A percentile compares a stretch with the other conserved stretches of the same genome.
Evolutionary conservation across 768 basidiomycete species (phyloP).

Genomic region (Leccinum aurantiacum): DNA sequence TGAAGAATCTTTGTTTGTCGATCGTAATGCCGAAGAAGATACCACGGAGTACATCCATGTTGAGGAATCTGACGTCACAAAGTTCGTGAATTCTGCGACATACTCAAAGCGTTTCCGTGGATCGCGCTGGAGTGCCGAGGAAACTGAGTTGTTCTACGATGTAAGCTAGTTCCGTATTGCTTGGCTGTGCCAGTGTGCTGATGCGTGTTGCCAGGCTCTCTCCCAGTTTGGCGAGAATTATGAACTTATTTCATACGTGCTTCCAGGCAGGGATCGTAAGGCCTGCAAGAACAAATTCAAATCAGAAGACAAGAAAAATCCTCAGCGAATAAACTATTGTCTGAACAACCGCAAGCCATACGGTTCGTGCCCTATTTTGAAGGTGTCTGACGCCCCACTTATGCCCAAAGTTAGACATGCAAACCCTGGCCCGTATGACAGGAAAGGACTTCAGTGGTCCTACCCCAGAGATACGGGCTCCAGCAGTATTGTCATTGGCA

Average conservation of each 20-base stretch:
- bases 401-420: constrained; percentile 52
- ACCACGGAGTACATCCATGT: constrained; percentile 74
- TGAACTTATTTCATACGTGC: constrained; percentile 82
- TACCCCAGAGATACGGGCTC: constrained; percentile 61
- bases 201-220: constrained; percentile 59
- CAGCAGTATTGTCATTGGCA: constrained; percentile 35
- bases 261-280: constrained; percentile 83
- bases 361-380: constrained; percentile 44
- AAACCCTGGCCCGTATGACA: constrained; percentile 73
- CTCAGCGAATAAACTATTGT: constrained; percentile 70
- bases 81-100: constrained; percentile 82
- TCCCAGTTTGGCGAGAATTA: constrained; percentile 91
- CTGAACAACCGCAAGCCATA: constrained; percentile 76
- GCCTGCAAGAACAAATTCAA: constrained; percentile 95
- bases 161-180: constrained; percentile 42
- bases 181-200: constrained; percentile 1
- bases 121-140: constrained; percentile 85
- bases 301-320: constrained; percentile 80
- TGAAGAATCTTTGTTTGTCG: constrained; percentile 80
- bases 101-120: constrained; percentile 81
- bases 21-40: constrained; percentile 66
- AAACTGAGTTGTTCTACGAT: constrained; percentile 86
- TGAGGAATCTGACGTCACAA: constrained; percentile 78
- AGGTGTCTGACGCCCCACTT: neutral
- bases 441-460: constrained; percentile 86